Evolutionary conservation across 2,329 filamentous ascomycete genomes (phyloP), one percentile per base, ranked within the genome.

Genomic region (Lecanicillium sp.): DNA sequence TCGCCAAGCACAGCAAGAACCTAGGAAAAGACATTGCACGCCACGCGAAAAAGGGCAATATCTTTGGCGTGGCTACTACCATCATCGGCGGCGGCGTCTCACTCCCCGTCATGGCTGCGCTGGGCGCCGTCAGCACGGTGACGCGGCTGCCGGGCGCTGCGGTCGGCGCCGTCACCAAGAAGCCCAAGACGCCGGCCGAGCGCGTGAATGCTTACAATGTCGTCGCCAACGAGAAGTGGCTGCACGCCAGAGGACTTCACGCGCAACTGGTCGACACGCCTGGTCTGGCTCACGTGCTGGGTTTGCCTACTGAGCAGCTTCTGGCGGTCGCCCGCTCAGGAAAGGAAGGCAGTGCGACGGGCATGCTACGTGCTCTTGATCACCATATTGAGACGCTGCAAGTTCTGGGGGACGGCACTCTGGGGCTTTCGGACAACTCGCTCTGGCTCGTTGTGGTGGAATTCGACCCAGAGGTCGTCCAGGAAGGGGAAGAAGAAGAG

Each of bases 141-240:
- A 48, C 63, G 3, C 49, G 56, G 11, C 56, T 74, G 4, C 70
- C 72, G 0, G 59, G 56, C 0, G 52, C 57, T 0, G 62, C 66
- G 0, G 43, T 67, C 2, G 57, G 57, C 2, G 69, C 69, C 0
- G 58, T 64, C 2, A 51, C 61, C 2, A 61, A 56, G 42, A 66
- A 62, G 54, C 71, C 72, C 1, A 63, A 63, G 54, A 71, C 70
- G 0, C 64, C 71, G 0, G 57, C 62, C 2, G 65, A 71, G 51
- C 57, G 72, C 9, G 71, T 69, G 0, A 58, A 60, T 4, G 67
- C 67, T 0, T 75, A 74, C 42, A 56, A 66, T 0, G 58, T 59
- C 3, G 68, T 69, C 0, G 70, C 69, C 1, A 73, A 73, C 43
- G 56, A 58, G 37, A 62, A 73, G 47, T 75, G 71, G 72, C 52